These are phyloP conservation scores for Pouteria campechiana DNA, from an alignment of 179 eudicot species.

Conservation along the genomic window DNA sequence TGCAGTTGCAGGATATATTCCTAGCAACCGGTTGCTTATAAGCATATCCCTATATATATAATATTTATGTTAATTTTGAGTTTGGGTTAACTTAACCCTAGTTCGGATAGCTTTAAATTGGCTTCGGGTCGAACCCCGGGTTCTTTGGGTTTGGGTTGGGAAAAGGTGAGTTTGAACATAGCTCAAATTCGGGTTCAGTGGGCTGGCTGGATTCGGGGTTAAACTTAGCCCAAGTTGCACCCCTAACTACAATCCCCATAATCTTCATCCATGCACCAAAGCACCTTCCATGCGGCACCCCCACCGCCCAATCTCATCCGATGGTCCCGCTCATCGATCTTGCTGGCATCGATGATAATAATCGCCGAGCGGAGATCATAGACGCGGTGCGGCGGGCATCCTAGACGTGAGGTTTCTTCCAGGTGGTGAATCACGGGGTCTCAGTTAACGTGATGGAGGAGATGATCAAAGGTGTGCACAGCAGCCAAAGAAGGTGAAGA, in stretches of 20 bases:
- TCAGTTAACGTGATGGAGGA: neutral
- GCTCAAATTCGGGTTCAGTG: too few relatives aligned
- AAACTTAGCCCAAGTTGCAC: too few relatives aligned
- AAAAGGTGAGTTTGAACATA: too few relatives aligned
- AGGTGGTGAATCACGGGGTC: constrained; percentile 3
- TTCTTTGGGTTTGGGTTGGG: too few relatives aligned
- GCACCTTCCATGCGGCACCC: neutral
- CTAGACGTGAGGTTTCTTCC: constrained; percentile 4
- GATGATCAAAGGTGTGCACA: neutral
- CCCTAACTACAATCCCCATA: constrained; percentile 7
- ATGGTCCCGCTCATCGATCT: constrained; percentile 2
- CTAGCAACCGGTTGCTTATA: too few relatives aligned
- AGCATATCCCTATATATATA: too few relatives aligned
- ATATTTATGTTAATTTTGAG: too few relatives aligned
- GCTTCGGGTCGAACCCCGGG: too few relatives aligned
- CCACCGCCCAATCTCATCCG: neutral
- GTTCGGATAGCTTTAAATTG: too few relatives aligned
- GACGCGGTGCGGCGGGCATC: neutral
- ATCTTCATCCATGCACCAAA: constrained; percentile 14
- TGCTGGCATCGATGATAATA: neutral
- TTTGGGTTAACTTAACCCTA: too few relatives aligned
- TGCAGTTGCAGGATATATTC: too few relatives aligned
- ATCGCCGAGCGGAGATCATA: neutral
- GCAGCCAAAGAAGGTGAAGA: neutral
- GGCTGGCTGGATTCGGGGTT: too few relatives aligned